Conservation (phyloP, 768 basidiomycete genomes). For the Hebeloma cylindrosporum region DNA sequence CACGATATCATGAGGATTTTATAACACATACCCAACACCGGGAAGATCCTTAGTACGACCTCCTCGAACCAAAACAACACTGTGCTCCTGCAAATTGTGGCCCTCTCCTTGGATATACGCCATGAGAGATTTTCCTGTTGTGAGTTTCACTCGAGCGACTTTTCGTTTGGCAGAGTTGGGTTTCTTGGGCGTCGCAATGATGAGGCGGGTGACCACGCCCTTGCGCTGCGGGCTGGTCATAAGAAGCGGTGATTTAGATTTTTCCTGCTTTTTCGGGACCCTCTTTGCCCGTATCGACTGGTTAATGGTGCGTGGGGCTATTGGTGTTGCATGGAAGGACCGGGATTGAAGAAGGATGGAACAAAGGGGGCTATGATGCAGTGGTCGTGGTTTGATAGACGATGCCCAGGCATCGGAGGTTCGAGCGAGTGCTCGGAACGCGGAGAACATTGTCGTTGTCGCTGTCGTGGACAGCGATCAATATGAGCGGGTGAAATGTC, state of each 20-base stretch:
- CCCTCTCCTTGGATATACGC: slow-evolving; percentile 98
- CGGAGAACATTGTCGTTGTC: slow-evolving; percentile 41
- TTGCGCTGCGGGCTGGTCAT: slow-evolving; percentile 82
- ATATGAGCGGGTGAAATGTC: not conserved
- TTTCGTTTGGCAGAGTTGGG: slow-evolving; percentile 99
- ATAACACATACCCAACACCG: slow-evolving; percentile 79
- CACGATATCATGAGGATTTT: not conserved
- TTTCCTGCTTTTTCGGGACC: slow-evolving; percentile 44
- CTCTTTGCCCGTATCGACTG: slow-evolving; percentile 83
- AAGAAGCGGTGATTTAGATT: slow-evolving; percentile 80
- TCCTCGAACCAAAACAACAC: slow-evolving; percentile 92
- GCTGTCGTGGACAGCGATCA: not conserved
- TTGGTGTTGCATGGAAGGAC: slow-evolving; percentile 62
- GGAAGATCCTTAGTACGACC: slow-evolving; percentile 97
- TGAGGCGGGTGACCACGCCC: slow-evolving; percentile 83
- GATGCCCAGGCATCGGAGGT: slow-evolving; percentile 29
- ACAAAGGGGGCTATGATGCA: slow-evolving; percentile 13
- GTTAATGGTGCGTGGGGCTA: slow-evolving; percentile 72
- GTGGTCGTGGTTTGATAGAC: slow-evolving; percentile 19
- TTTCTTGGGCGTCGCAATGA: slow-evolving; percentile 89
- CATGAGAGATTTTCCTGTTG: slow-evolving; percentile 84
- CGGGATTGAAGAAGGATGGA: slow-evolving; percentile 34
- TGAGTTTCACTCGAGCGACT: slow-evolving; percentile 90
- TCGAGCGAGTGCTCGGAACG: slow-evolving; percentile 34
- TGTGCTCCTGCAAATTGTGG: slow-evolving; percentile 97